phyloP scores from a whole-genome alignment of 345 rosid genomes.

The Rubroshorea leprosula region DNA sequence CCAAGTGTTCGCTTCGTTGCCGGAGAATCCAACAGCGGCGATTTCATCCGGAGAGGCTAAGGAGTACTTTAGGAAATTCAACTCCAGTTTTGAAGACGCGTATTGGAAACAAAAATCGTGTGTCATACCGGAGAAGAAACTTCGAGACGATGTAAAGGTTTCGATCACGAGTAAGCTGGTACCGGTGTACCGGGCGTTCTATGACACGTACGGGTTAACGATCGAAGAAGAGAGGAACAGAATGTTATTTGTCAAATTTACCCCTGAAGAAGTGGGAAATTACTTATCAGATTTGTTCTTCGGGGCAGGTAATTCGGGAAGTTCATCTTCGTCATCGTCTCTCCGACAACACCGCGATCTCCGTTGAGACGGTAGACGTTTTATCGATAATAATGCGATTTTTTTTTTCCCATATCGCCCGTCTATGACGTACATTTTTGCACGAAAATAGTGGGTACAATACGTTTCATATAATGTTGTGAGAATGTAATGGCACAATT shows the following conservation, averaged over 20 bases:
- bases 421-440: too few relatives aligned
- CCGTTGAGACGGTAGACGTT: background rate
- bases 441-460: too few relatives aligned
- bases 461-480: too few relatives aligned
- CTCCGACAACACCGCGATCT: background rate
- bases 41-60: conserved; percentile 22
- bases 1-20: conserved; percentile 41
- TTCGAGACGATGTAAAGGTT: conserved; percentile 51
- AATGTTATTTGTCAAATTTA: conserved; percentile 32
- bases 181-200: conserved; percentile 39
- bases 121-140: conserved; percentile 48
- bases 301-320: conserved; percentile 12
- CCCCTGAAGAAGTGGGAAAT: conserved; percentile 62
- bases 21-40: conserved; percentile 24
- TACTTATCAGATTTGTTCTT: conserved; percentile 39
- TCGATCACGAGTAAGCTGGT: conserved; percentile 39
- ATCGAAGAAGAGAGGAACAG: conserved; percentile 12
- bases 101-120: conserved; percentile 49
- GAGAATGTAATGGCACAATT: too few relatives aligned
- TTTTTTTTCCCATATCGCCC: too few relatives aligned
- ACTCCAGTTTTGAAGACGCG: conserved; percentile 47
- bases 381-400: too few relatives aligned
- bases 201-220: conserved; percentile 25
- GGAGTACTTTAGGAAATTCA: conserved; percentile 38
- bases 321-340: conserved; percentile 6